Evolutionary conservation across 192 early-diverging fungal genomes (phyloP), one percentile per base, ranked within the genome.

Genomic region (Podila minutissima): DNA sequence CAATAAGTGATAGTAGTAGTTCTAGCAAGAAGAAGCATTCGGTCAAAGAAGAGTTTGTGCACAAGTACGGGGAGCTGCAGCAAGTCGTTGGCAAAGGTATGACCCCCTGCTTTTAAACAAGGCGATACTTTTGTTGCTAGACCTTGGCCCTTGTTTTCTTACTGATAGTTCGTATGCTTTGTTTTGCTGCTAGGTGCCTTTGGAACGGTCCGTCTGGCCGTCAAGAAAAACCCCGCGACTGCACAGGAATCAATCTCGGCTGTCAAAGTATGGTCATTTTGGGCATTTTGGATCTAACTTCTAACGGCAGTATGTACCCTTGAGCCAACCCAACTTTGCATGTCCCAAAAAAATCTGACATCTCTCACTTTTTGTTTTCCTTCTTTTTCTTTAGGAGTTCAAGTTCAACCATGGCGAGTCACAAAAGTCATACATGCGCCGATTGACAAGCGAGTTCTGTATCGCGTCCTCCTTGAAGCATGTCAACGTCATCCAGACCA

Each of bases 391-490:
- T 22, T 22, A 99, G 91, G 95, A 98, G 70, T 97, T 99, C 84
- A 89, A 93, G 66, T 92, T 93, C 74, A 87, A 92, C 48, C 63
- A 90, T 24, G 59, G 67, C 26, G 89, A 90, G 75, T 74, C 83
- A 1, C 53, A 81, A 29, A 90, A 85, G 55, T 67, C 74, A 28
- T 90, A 90, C 69, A 79, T 90, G 65, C 84, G 86, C 13, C 84
- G 88, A 26, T 64, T 91, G 22, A 89, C 87, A 8, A 84, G 87
- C 33, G 95, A 96, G 72, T 97, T 96, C 72, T 95, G 94, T 72
- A 97, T 97, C 67, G 86, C 89, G 7, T 94, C 93, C 9, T 88
- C 91, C 3, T 82, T 97, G 5, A 86, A 92, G 46, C 94, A 95
- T 72, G 77, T 84, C 61, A 94, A 97, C 64, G 88, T 97, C 29